Base-by-base conservation (phyloP, 2,329 filamentous ascomycete genomes). In the Pseudogymnoascus sp. region DNA sequence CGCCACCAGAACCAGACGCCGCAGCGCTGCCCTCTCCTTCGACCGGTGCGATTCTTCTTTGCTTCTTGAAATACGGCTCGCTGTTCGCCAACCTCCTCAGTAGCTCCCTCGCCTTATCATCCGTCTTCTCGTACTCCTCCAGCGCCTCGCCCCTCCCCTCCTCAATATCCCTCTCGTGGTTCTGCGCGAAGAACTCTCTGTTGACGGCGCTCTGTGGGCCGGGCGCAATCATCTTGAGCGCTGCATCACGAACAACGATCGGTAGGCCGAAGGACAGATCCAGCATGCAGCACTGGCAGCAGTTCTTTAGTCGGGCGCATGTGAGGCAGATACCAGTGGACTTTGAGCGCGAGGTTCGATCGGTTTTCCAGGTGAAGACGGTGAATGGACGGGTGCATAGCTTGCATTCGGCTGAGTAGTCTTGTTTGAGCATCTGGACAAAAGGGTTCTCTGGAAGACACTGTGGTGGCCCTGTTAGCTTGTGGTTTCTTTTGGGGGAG, bases 391-490 rank as follows among this genome's bases (percentile, higher is more conserved):
- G 86, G 6, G 93, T 98, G 78, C 95, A 99, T 69, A 86, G 82
- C 73, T 85, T 85, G 77, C 82, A 84, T 67, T 77, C 89, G 64
- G 89, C 90, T 71, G 92, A 95, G 72, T 96, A 88, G 76, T 99
- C 93, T 74, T 98, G 92, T 78, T 99, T 99, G 66, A 99, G 83
- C 93, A 99, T 98, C 78, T 98, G 95, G 48, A 99, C 95, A 73
- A 96, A 99, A 1, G 93, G 93, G 72, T 98, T 98, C 67, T 96
- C 93, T 14, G 93, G 93, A 1, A 99, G 84, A 75, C 95, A 99
- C 78, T 99, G 39, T 41, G 60, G 34, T 61, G 19, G 7, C 14
- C 1, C 60, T 21, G 19, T 39, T 36, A 66, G 28, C 19, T 31
- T 57, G 45, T 31, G 39, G 45, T 60, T 19, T 23, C 34, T 13